Evolutionary conservation across 306 rosid species (phyloP).

Genomic region (Cucumis melo): DNA sequence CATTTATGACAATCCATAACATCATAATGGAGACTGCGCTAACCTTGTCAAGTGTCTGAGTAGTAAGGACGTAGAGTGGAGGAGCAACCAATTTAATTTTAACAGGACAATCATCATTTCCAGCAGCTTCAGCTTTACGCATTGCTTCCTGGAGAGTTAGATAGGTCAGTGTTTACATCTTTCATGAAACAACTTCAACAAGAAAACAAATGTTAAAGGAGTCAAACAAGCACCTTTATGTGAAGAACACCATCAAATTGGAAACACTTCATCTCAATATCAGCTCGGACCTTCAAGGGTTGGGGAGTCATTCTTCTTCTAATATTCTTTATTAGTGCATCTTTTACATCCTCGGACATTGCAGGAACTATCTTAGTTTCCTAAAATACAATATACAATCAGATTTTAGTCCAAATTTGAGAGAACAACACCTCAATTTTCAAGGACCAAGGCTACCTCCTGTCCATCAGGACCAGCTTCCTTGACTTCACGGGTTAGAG

Average conservation of each 20-base stretch:
- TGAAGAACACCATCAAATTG: conserved; percentile 95
- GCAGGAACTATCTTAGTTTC: conserved; percentile 79
- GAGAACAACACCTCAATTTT: neutral
- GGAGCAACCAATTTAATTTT: conserved; percentile 98
- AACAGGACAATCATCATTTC: conserved; percentile 85
- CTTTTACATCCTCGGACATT: conserved; percentile 76
- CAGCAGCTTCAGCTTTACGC: conserved; percentile 91
- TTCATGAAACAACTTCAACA: neutral
- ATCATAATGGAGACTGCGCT: conserved; percentile 6
- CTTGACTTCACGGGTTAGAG: conserved; percentile 75
- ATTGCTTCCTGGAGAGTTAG: conserved; percentile 65
- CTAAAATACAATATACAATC: conserved; percentile 18
- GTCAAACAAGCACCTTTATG: conserved; percentile 47
- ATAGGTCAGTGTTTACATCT: neutral
- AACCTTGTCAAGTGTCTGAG: conserved; percentile 98
- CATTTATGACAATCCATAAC: neutral
- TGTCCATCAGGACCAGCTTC: conserved; percentile 81
- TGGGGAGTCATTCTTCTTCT: conserved; percentile 96
- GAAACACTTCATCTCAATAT: conserved; percentile 92
- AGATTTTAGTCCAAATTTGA: neutral
- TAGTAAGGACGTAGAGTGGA: conserved; percentile 87
- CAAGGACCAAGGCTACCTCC: conserved; percentile 41
- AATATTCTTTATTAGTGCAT: conserved; percentile 60
- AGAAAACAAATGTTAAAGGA: neutral
- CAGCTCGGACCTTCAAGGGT: conserved; percentile 90